Evolutionary conservation across 805 yeast species (phyloP).

Genomic region (Vanderwaltozyma tropicalis): DNA sequence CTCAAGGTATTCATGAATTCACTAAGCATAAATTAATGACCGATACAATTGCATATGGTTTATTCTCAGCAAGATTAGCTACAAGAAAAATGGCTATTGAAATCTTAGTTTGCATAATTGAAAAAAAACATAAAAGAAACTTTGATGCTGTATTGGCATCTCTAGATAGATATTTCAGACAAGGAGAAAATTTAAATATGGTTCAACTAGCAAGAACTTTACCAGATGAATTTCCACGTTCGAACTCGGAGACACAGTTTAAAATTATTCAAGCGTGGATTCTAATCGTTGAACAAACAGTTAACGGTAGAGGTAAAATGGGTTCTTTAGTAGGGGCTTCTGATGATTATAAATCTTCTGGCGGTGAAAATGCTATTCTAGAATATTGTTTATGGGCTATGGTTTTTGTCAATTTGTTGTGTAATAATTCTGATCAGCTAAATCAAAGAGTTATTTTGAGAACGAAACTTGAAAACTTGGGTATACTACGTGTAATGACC

Average conservation of each 20-base stretch:
- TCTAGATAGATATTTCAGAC: slow-evolving; percentile 28
- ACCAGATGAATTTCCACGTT: slow-evolving; percentile 11
- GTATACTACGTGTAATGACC: slow-evolving; percentile 25
- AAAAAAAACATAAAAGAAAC: slow-evolving; percentile 36
- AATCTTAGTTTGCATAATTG: slow-evolving; percentile 47
- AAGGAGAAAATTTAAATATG: slow-evolving; percentile 22
- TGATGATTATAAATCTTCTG: slow-evolving; percentile 51
- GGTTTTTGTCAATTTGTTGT: slow-evolving; percentile 25
- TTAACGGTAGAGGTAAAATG: slow-evolving; percentile 80
- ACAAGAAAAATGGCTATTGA: slow-evolving; percentile 79
- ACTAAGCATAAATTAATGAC: slow-evolving; percentile 32
- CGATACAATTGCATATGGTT: slow-evolving; percentile 57
- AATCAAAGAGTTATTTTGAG: slow-evolving; percentile 27
- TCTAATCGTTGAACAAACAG: slow-evolving; percentile 48
- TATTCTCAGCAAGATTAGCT: slow-evolving; percentile 61
- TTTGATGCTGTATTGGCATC: slow-evolving; percentile 33
- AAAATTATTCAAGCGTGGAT: slow-evolving; percentile 61
- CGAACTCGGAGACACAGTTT: slow-evolving; percentile 14
- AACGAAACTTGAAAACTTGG: slow-evolving; percentile 25
- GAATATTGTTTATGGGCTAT: slow-evolving; percentile 27
- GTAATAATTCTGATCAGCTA: slow-evolving; percentile 19
- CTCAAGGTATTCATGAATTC: slow-evolving; percentile 21
- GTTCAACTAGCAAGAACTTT: slow-evolving; percentile 8
- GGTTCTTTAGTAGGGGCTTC: slow-evolving; percentile 91
- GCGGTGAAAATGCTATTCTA: slow-evolving; percentile 33